phyloP scores from a whole-genome alignment of 2,329 filamentous ascomycete species.

The Pestalotiopsis sp. region DNA sequence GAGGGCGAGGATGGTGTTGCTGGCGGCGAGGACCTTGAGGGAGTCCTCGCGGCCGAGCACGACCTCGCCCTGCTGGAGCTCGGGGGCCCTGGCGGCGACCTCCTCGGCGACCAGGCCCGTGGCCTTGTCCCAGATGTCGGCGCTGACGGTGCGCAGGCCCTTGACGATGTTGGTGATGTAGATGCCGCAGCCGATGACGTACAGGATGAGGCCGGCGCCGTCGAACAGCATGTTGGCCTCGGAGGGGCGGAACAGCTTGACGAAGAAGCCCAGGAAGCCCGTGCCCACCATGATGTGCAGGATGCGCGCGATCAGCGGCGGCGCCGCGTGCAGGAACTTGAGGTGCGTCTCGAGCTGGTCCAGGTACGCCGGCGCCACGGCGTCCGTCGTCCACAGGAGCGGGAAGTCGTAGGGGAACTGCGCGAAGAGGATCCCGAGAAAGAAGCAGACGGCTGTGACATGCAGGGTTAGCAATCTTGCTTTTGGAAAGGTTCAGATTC shows the following conservation, averaged over 20 bases:
- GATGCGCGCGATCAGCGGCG: slow-evolving; percentile 88
- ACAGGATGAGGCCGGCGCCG: slow-evolving; percentile 78
- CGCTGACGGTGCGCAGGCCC: slow-evolving; percentile 81
- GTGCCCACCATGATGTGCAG: slow-evolving; percentile 91
- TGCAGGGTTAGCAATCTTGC: background rate
- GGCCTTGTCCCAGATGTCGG: slow-evolving; percentile 60
- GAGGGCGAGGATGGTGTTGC: slow-evolving; percentile 93
- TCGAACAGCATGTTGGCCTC: slow-evolving; percentile 97
- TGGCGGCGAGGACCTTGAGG: slow-evolving; percentile 86
- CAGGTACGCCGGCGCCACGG: slow-evolving; percentile 70
- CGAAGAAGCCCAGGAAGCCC: slow-evolving; percentile 84
- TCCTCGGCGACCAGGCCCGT: background rate
- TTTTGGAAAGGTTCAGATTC: background rate
- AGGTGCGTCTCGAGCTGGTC: slow-evolving; percentile 88
- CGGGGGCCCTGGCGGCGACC: background rate
- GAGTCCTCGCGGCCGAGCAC: slow-evolving; percentile 84
- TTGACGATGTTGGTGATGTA: slow-evolving; percentile 98
- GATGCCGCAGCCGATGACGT: slow-evolving; percentile 85
- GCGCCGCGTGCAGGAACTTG: slow-evolving; percentile 86
- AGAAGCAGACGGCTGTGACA: slow-evolving; percentile 81
- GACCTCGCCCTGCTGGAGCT: slow-evolving; percentile 53
- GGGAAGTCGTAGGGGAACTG: slow-evolving; percentile 95
- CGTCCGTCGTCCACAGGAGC: slow-evolving; percentile 76
- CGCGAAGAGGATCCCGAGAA: slow-evolving; percentile 96
- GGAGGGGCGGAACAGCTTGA: slow-evolving; percentile 91